Conservation (phyloP, 805 yeast species). For the Ogataea pini region DNA sequence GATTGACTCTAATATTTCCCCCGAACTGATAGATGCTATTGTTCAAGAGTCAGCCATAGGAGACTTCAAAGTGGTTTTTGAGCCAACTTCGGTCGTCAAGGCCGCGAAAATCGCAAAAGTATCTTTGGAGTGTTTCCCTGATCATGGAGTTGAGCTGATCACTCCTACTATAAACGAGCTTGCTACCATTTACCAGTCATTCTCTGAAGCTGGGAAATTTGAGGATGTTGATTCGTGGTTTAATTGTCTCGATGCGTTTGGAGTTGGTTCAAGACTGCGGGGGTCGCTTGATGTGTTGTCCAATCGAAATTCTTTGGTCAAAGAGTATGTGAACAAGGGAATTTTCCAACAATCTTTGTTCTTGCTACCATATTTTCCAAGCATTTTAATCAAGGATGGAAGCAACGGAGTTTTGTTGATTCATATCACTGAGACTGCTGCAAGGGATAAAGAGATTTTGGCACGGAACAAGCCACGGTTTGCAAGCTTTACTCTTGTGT, state of each 20-base stretch:
- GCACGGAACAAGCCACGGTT: background rate
- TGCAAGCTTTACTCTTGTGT: constrained; percentile 24
- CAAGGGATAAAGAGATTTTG: constrained; percentile 1
- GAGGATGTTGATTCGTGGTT: constrained; percentile 71
- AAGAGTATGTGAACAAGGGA: constrained; percentile 41
- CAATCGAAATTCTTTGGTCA: constrained; percentile 27
- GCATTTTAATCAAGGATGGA: constrained; percentile 68
- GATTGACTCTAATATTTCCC: constrained; percentile 69
- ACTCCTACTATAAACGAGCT: constrained; percentile 77
- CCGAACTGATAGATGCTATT: constrained; percentile 41
- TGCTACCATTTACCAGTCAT: constrained; percentile 50
- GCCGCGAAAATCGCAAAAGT: constrained; percentile 47
- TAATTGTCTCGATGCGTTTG: constrained; percentile 63
- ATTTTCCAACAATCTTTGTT: constrained; percentile 67
- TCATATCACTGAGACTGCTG: constrained; percentile 34
- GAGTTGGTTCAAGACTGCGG: constrained; percentile 48
- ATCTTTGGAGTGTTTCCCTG: constrained; percentile 48
- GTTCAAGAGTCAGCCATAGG: constrained; percentile 25
- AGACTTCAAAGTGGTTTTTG: constrained; percentile 49
- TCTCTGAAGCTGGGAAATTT: constrained; percentile 42
- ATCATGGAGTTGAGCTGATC: constrained; percentile 44
- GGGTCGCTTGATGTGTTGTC: constrained; percentile 43
- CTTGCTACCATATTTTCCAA: constrained; percentile 73
- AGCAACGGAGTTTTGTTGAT: constrained; percentile 55
- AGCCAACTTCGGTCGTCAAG: constrained; percentile 77